phyloP scores from a whole-genome alignment of 1,284 basidiomycete genomes.

The Wallemia mellicola region DNA sequence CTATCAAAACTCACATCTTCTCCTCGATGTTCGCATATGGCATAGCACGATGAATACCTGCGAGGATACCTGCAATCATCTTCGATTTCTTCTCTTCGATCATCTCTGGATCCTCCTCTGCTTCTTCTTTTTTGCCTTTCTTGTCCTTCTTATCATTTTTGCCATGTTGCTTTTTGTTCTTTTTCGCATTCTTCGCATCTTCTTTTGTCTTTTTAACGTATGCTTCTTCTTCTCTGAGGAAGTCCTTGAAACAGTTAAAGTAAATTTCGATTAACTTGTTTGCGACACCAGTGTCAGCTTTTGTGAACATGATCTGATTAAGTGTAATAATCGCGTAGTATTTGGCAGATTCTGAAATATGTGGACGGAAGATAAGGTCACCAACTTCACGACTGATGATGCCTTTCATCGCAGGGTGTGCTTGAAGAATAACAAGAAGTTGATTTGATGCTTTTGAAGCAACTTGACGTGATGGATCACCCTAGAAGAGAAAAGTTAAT shows the following conservation, averaged over 20 bases:
- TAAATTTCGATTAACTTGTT: constrained; percentile 62
- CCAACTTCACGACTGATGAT: constrained; percentile 69
- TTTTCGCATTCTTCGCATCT: constrained; percentile 11
- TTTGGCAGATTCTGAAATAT: constrained; percentile 24
- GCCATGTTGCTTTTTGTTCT: constrained; percentile 4
- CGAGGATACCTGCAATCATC: constrained; percentile 66
- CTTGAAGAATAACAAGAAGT: constrained; percentile 59
- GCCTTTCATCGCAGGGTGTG: constrained; percentile 77
- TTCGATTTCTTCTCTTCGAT: constrained; percentile 54
- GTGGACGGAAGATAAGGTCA: constrained; percentile 35
- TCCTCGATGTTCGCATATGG: constrained; percentile 53
- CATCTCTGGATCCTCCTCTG: constrained; percentile 24
- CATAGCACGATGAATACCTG: constrained; percentile 79
- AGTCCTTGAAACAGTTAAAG: constrained; percentile 77
- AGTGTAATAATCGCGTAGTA: constrained; percentile 83
- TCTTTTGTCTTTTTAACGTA: constrained; percentile 14
- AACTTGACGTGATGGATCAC: constrained; percentile 62
- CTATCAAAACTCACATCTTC: constrained; percentile 22
- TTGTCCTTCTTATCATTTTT: constrained; percentile 12
- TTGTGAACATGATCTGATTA: constrained; percentile 65
- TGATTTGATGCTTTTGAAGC: constrained; percentile 73
- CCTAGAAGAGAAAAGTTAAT: no score
- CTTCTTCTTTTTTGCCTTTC: constrained; percentile 16
- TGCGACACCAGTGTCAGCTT: constrained; percentile 45
- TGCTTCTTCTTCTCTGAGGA: constrained; percentile 28